Evolutionary conservation across 441 rosid genomes (phyloP), one percentile per base, ranked within the genome.

Genomic region (Breynia disticha): DNA sequence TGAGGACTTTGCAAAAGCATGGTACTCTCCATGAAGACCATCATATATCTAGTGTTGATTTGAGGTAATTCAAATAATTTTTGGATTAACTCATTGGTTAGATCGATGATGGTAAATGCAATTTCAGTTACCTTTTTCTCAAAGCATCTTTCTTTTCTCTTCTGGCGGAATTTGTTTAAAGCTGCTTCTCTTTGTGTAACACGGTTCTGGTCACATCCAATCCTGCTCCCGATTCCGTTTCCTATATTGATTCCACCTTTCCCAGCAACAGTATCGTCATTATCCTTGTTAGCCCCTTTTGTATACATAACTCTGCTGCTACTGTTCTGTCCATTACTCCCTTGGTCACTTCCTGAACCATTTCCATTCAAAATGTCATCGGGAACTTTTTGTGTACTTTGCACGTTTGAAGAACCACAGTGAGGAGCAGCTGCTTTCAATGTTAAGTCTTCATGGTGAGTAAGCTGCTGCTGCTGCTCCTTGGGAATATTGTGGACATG

Each of bases 101-200:
- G 16, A 48, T 20, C 9, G 44, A 41, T 10, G 18, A 46, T 43
- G 22, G 46, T 43, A 24, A 42, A 47, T 50, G 64, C 54, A 59
- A 56, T 9, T 57, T 35, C 19, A 32, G 21, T 59, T 79, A 77
- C 89, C 83, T 76, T 77, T 72, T 77, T 82, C 58, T 76, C 78
- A 46, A 75, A 79, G 76, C 86, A 82, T 63, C 89, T 65, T 48
- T 82, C 72, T 63, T 79, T 82, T 41, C 85, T 74, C 69, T 82
- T 79, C 68, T 67, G 73, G 44, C 82, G 80, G 67, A 79, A 82
- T 66, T 82, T 79, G 55, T 48, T 57, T 52, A 82, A 59, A 24
- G 83, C 86, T 19, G 83, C 86, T 62, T 79, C 89, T 67, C 83
- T 76, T 44, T 51, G 75, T 35, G 66, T 52, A 46, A 55, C 59